Evolutionary conservation across 805 yeast genomes (phyloP).

Genomic region (Ogataea neopini): DNA sequence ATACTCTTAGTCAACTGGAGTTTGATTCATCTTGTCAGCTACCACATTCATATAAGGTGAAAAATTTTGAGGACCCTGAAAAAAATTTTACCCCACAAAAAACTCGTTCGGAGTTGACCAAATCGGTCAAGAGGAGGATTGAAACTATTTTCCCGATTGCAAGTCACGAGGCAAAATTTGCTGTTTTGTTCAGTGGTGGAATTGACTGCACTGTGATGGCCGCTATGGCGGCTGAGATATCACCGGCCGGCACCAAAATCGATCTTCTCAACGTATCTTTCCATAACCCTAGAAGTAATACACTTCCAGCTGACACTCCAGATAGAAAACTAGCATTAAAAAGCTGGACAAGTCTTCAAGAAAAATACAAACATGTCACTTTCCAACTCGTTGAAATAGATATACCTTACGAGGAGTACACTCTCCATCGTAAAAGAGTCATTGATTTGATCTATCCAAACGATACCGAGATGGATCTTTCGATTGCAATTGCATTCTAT

Average conservation of each 20-base stretch:
- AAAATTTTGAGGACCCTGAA: conserved; percentile 2
- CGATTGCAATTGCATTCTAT: conserved; percentile 93
- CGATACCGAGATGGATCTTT: conserved; percentile 90
- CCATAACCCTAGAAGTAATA: conserved; percentile 78
- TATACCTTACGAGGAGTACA: conserved; percentile 69
- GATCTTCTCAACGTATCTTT: conserved; percentile 93
- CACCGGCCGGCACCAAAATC: conserved; percentile 39
- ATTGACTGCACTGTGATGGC: conserved; percentile 88
- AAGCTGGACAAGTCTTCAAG: conserved; percentile 56
- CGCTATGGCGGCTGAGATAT: conserved; percentile 44
- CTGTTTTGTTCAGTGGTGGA: conserved; percentile 90
- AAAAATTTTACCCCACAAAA: conserved; percentile 7
- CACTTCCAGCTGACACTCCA: conserved; percentile 68
- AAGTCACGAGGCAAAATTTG: conserved; percentile 45
- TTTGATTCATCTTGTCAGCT: conserved; percentile 15
- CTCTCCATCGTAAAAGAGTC: conserved; percentile 51
- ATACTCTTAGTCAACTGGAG: conserved; percentile 20
- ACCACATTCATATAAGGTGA: conserved; percentile 22
- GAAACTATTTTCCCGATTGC: conserved; percentile 62
- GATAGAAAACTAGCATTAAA: conserved; percentile 75
- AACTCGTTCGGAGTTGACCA: conserved; percentile 30
- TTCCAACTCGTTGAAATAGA: conserved; percentile 68
- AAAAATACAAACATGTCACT: conserved; percentile 40
- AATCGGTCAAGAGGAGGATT: conserved; percentile 52
- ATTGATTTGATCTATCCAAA: conserved; percentile 75